Conservation (phyloP, 176 grass and related monocot genomes). For the Eleusine indica region DNA sequence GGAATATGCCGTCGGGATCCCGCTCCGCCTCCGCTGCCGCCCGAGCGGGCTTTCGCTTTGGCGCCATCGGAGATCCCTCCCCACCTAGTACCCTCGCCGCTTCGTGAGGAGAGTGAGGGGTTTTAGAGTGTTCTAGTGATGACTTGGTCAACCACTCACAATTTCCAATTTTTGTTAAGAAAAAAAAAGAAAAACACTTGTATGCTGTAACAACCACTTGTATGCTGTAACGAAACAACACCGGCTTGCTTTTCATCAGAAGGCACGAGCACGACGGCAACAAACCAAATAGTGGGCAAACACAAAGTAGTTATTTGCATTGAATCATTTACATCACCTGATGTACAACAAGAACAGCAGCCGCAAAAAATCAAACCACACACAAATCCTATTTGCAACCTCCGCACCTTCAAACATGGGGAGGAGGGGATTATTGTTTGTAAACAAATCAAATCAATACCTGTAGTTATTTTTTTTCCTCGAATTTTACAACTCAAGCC, state of each 20-base stretch:
- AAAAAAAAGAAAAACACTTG: too few relatives aligned
- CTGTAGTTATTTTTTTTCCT: slow-evolving; percentile 25
- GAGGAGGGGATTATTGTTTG: slow-evolving; percentile 42
- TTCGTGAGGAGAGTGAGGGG: background rate
- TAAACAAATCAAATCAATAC: slow-evolving; percentile 46
- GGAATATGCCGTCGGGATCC: slow-evolving; percentile 79
- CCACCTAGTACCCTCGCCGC: background rate
- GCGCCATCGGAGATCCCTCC: slow-evolving; percentile 49
- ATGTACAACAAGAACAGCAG: slow-evolving; percentile 21
- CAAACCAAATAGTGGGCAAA: slow-evolving; percentile 7
- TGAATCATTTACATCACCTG: slow-evolving; percentile 40
- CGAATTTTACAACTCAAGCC: slow-evolving; percentile 69
- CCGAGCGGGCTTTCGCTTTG: slow-evolving; percentile 42
- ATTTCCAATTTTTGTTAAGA: too few relatives aligned
- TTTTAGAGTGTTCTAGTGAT: slow-evolving; percentile 7
- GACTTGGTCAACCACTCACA: background rate
- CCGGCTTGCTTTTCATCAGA: background rate
- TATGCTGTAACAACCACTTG: too few relatives aligned
- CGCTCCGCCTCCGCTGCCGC: background rate
- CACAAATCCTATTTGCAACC: slow-evolving; percentile 23
- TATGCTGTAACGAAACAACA: too few relatives aligned
- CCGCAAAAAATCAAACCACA: slow-evolving; percentile 23
- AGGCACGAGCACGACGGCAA: background rate
- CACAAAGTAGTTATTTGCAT: slow-evolving; percentile 2
- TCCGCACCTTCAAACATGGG: slow-evolving; percentile 39